Percentiles rank a stretch among this genome's conserved stretches.
These are phyloP conservation scores for Tephrocybe rancida DNA, from an alignment of 768 basidiomycete genomes.

Conservation along the genomic window DNA sequence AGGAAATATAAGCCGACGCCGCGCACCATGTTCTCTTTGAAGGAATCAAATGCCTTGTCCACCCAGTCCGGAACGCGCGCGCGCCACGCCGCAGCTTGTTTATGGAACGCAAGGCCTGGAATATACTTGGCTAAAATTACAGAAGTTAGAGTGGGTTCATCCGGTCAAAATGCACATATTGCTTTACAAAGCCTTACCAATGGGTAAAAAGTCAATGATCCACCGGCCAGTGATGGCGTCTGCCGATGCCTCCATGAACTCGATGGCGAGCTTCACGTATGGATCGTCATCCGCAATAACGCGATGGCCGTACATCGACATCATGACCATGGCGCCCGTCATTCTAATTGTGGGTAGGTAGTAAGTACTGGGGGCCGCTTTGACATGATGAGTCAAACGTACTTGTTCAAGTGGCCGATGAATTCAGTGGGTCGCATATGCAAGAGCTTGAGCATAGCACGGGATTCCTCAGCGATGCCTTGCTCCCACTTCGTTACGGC, in stretches of 20 bases:
- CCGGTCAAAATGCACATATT: background rate
- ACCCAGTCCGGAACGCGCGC: slow-evolving; percentile 19
- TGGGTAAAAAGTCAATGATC: slow-evolving; percentile 17
- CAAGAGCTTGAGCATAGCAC: slow-evolving; percentile 14
- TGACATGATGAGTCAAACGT: background rate
- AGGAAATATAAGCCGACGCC: background rate
- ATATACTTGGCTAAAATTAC: slow-evolving; percentile 17
- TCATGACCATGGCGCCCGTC: slow-evolving; percentile 20
- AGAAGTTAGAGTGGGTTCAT: background rate
- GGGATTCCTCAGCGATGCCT: slow-evolving; percentile 17
- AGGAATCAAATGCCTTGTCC: slow-evolving; percentile 15
- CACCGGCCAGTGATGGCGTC: slow-evolving; percentile 19
- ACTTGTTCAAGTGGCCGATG: slow-evolving; percentile 18
- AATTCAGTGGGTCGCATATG: slow-evolving; percentile 9
- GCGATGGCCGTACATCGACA: slow-evolving; percentile 23
- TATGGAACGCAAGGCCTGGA: slow-evolving; percentile 11
- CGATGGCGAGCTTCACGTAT: slow-evolving; percentile 18
- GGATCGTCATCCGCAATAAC: slow-evolving; percentile 18
- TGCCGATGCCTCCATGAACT: slow-evolving; percentile 20
- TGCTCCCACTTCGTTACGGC: slow-evolving; percentile 21
- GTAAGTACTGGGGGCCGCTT: background rate
- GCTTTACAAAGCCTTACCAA: slow-evolving; percentile 1
- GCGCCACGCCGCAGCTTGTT: slow-evolving; percentile 16
- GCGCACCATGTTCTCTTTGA: slow-evolving; percentile 17
- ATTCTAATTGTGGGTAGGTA: slow-evolving; percentile 7